phyloP scores from a whole-genome alignment of 805 yeast genomes.

The Candida dendrica region DNA sequence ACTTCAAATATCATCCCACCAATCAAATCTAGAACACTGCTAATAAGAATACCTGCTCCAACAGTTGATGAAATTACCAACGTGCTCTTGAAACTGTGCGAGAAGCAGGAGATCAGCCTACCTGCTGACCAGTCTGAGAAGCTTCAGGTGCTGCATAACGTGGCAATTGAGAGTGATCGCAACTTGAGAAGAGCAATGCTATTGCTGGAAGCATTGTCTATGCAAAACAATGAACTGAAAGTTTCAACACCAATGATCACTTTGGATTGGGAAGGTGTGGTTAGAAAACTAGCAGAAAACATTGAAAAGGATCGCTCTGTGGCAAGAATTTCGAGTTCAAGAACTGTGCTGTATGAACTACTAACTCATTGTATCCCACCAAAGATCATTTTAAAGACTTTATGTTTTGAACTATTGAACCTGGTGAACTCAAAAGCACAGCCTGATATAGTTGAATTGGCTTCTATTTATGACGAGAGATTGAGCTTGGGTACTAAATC shows the following conservation, averaged over 20 bases:
- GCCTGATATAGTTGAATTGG: constrained; percentile 45
- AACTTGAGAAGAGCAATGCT: constrained; percentile 75
- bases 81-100: constrained; percentile 50
- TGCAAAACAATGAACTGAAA: constrained; percentile 54
- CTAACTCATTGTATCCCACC: constrained; percentile 94
- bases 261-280: constrained; percentile 89
- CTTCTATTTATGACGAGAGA: constrained; percentile 76
- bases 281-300: constrained; percentile 53
- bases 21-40: constrained; percentile 83
- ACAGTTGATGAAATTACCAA: constrained; percentile 44
- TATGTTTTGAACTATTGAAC: constrained; percentile 40
- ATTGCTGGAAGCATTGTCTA: constrained; percentile 73
- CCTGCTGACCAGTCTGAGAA: constrained; percentile 30
- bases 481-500: constrained; percentile 80
- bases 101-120: constrained; percentile 43
- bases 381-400: constrained; percentile 60
- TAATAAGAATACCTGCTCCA: constrained; percentile 87
- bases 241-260: constrained; percentile 45
- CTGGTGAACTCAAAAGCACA: constrained; percentile 25
- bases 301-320: constrained; percentile 61
- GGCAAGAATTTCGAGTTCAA: constrained; percentile 41
- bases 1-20: constrained; percentile 92
- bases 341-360: constrained; percentile 73
- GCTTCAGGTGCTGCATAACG: constrained; percentile 35
- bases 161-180: constrained; percentile 53